phyloP scores from a whole-genome alignment of 2,329 filamentous ascomycete genomes.

The Coniochaeta sp. region DNA sequence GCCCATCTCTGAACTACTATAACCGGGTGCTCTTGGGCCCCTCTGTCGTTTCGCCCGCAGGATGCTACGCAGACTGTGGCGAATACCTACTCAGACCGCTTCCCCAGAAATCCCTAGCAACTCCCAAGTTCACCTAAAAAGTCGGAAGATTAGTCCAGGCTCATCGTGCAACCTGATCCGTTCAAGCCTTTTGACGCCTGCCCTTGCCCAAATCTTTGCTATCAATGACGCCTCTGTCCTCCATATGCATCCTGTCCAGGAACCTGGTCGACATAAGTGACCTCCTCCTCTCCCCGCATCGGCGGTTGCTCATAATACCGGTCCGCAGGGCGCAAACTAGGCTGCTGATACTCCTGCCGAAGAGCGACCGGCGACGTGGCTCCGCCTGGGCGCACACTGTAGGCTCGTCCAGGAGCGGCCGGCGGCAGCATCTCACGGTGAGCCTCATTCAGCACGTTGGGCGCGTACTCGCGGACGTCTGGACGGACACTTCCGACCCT shows the following conservation, averaged over 20 bases:
- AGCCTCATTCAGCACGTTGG: slow-evolving; percentile 29
- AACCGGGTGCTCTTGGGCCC: too few relatives aligned
- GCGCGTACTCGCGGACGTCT: slow-evolving; percentile 41
- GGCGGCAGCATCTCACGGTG: slow-evolving; percentile 21
- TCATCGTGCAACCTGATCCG: not conserved
- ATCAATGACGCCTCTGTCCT: not conserved
- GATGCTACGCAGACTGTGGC: too few relatives aligned
- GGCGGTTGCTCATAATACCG: slow-evolving; percentile 11
- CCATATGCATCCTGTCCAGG: not conserved
- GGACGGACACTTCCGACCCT: slow-evolving; percentile 50
- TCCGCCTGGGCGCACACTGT: slow-evolving; percentile 23
- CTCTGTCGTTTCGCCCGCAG: too few relatives aligned
- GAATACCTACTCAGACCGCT: not conserved
- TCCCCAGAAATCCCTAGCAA: not conserved
- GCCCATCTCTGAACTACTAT: too few relatives aligned
- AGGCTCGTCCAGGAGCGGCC: slow-evolving; percentile 18
- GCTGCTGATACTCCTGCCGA: slow-evolving; percentile 30
- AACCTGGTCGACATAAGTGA: slow-evolving; percentile 10
- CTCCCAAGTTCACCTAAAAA: not conserved
- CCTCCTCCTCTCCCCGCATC: slow-evolving; percentile 7
- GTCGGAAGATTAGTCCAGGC: not conserved
- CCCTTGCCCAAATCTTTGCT: not conserved
- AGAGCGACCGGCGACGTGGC: slow-evolving; percentile 10
- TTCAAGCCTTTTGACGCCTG: not conserved
- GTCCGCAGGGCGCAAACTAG: slow-evolving; percentile 29